Evolutionary conservation across 2,329 filamentous ascomycete species (phyloP).

Genomic region (Claviceps digitariae): DNA sequence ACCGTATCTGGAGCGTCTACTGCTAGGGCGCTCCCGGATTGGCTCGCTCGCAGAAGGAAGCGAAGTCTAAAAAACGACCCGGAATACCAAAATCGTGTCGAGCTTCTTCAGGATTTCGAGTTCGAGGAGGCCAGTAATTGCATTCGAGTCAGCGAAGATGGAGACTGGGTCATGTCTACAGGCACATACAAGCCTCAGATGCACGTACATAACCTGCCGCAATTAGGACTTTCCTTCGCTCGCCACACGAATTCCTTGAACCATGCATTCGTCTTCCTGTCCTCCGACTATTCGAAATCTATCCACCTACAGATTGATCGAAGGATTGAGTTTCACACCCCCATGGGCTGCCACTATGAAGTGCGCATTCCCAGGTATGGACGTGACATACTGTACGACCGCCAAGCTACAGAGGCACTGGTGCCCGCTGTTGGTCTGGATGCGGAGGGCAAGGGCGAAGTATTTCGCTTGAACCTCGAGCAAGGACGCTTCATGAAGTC

Average conservation of each 20-base stretch:
- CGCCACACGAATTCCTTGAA: constrained; percentile 88
- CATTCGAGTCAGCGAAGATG: constrained; percentile 83
- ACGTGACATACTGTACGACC: constrained; percentile 76
- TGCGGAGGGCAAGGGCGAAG: constrained; percentile 73
- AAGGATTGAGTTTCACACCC: constrained; percentile 84
- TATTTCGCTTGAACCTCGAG: constrained; percentile 86
- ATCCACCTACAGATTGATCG: constrained; percentile 87
- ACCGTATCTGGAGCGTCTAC: constrained; percentile 88
- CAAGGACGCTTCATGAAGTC: constrained; percentile 87
- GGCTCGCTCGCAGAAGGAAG: constrained; percentile 83
- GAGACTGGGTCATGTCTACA: constrained; percentile 93
- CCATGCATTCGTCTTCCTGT: constrained; percentile 78
- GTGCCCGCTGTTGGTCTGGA: constrained; percentile 82
- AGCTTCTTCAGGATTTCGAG: constrained; percentile 92
- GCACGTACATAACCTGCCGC: constrained; percentile 87
- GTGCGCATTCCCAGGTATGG: constrained; percentile 89
- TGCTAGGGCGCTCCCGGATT: constrained; percentile 80
- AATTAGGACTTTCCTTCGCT: constrained; percentile 84
- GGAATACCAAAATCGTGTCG: constrained; percentile 86
- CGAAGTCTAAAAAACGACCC: constrained; percentile 81
- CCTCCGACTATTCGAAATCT: constrained; percentile 85
- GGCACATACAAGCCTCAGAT: constrained; percentile 60
- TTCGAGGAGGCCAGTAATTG: constrained; percentile 93
- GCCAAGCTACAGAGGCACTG: constrained; percentile 68
- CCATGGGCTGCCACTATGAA: constrained; percentile 73